A percentile compares a stretch with the other conserved stretches of the same genome.
phyloP scores from a whole-genome alignment of 176 grass and related monocot species.

The Secale cereale region DNA sequence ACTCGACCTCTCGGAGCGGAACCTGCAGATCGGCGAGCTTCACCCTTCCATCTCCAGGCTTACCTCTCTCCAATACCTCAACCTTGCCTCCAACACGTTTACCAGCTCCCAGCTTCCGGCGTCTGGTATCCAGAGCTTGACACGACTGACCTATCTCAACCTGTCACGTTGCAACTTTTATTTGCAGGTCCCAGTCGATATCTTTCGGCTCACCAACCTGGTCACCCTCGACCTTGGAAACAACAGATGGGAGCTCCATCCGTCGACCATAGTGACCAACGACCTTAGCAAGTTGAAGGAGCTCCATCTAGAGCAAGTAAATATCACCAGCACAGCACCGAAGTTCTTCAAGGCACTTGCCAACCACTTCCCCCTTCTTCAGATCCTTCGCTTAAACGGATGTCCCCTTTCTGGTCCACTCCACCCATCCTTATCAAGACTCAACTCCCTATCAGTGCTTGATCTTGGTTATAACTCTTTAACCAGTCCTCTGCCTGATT shows the following conservation, averaged over 20 bases:
- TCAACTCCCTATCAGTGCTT: not conserved
- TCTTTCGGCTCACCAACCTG: not conserved
- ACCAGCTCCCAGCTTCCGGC: not conserved
- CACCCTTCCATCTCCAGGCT: not conserved
- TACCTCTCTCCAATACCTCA: not conserved
- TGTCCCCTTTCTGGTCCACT: not conserved
- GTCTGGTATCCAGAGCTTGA: not conserved
- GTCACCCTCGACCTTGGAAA: not conserved
- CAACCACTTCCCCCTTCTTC: not conserved
- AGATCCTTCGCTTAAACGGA: not conserved
- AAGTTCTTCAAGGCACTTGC: not conserved
- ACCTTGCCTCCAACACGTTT: not conserved
- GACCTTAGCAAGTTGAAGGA: not conserved
- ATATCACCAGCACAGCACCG: not conserved
- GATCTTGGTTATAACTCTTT: not conserved
- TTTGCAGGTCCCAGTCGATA: not conserved
- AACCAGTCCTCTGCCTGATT: not conserved
- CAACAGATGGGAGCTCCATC: not conserved
- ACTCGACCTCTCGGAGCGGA: not conserved
- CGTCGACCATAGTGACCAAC: not conserved
- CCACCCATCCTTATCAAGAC: not conserved
- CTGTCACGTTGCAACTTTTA: fast-evolving
- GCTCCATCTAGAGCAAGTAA: not conserved
- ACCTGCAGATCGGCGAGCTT: not conserved
- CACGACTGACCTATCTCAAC: not conserved